A percentile compares a stretch with the other conserved stretches of the same genome.
These are phyloP conservation scores for Leptodermis oblonga DNA, from an alignment of 257 asterid species.

Conservation along the genomic window DNA sequence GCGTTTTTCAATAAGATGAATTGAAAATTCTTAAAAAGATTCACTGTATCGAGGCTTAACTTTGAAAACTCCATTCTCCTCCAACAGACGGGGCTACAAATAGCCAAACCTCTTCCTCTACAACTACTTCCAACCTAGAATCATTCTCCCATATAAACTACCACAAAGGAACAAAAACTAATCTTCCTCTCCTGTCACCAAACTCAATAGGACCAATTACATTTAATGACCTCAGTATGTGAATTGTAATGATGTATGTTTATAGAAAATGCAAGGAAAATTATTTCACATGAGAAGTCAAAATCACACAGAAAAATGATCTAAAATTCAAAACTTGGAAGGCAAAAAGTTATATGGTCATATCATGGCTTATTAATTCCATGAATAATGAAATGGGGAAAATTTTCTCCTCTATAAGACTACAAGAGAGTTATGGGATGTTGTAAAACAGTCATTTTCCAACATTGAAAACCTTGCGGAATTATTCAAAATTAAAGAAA, in stretches of 20 bases:
- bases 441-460: not conserved
- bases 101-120: not conserved
- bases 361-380: too few species aligned
- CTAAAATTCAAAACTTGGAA: not conserved
- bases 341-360: not conserved
- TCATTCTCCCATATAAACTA: not conserved
- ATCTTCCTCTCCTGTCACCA: not conserved
- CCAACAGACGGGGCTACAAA: too few species aligned
- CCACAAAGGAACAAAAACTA: not conserved
- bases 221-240: too few species aligned
- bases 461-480: not conserved
- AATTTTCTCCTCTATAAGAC: not conserved
- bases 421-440: not conserved
- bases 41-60: too few species aligned
- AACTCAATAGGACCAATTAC: not conserved
- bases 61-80: too few species aligned
- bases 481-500: not conserved
- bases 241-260: not conserved
- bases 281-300: not conserved
- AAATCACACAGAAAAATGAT: not conserved
- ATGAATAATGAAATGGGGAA: not conserved
- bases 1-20: too few species aligned
- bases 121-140: too few species aligned
- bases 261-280: not conserved
- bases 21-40: too few species aligned